Conservation (phyloP, 768 basidiomycete species). For the Rhizopogon sp. region DNA sequence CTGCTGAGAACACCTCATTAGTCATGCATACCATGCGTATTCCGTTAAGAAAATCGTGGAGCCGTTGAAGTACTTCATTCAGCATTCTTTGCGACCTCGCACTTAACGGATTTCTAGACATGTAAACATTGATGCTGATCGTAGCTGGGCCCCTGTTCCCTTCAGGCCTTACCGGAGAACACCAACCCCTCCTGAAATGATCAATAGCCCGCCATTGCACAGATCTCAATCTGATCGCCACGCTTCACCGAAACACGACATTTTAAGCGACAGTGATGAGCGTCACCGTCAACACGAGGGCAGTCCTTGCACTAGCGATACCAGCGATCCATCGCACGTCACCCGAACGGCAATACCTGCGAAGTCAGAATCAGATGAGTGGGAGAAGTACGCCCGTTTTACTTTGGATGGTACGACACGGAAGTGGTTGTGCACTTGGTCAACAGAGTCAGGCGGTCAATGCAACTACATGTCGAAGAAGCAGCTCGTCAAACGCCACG, state of each 20-base stretch:
- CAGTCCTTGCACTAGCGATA: constrained; percentile 26
- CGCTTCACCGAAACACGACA: background rate
- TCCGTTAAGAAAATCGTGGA: constrained; percentile 17
- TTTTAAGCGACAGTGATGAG: background rate
- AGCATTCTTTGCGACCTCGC: constrained; percentile 2
- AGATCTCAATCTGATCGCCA: constrained; percentile 7
- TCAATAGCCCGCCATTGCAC: constrained; percentile 2
- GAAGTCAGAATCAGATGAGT: constrained; percentile 22
- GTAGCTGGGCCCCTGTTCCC: constrained; percentile 3
- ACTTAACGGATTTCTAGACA: constrained; percentile 15
- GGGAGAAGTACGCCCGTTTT: constrained; percentile 30
- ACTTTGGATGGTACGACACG: constrained; percentile 29
- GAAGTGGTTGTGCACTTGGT: constrained; percentile 40
- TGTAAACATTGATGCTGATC: constrained; percentile 16
- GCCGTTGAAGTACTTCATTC: constrained; percentile 22
- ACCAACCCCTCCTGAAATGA: constrained; percentile 1
- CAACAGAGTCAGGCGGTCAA: constrained; percentile 25
- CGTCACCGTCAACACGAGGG: constrained; percentile 14
- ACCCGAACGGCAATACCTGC: constrained; percentile 17
- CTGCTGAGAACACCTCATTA: background rate
- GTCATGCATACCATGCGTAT: constrained; percentile 1
- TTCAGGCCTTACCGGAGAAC: constrained; percentile 12
- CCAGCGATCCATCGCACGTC: constrained; percentile 20
- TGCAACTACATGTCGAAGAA: constrained; percentile 49
- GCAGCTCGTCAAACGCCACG: constrained; percentile 65